Base-by-base conservation (phyloP, 805 yeast genomes). In the Kuraishia cidri region DNA sequence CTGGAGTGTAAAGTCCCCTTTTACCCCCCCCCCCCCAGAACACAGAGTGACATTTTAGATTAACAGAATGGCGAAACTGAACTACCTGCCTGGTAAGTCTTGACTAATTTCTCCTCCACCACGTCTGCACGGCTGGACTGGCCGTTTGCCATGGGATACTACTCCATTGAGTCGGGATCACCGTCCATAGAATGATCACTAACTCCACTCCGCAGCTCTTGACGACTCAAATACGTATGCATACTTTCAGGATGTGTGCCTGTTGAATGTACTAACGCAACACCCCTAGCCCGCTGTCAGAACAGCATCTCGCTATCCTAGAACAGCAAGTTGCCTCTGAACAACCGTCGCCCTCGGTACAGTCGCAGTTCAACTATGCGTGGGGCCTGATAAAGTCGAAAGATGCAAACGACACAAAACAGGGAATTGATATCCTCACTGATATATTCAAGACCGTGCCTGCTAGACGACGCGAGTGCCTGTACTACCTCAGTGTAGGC, bases 371-470 rank as follows among this genome's bases (percentile, higher is more conserved):
- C 68, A 92, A 94, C 56, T 84, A 83, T 46, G 94, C 97, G 1
- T 92, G 99, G 98, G 98, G 94, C 3, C 63, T 92, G 32, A 73
- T 94, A 40, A 88, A 86, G 53, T 77, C 94, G 2, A 50, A 56
- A 32, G 64, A 67, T 31, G 62, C 65, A 15, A 67, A 64, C 25
- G 80, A 83, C 39, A 94, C 84, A 48, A 68, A 80, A 44, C 66
- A 79, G 32, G 99, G 97, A 0, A 75, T 92, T 12, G 77, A 73
- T 34, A 64, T 90, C 19, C 62, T 92, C 37, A 72, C 85, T 0
- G 75, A 73, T 28, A 56, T 73, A 16, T 90, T 80, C 58, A 74
- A 79, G 43, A 85, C 75, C 31, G 79, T 81, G 0, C 90, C 95
- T 0, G 70, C 73, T 34, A 71, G 95, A 57, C 72, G 97, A 46